Evolutionary conservation across 169 alveolate species (phyloP).

Genomic region (Cryptosporidium viatorum): DNA sequence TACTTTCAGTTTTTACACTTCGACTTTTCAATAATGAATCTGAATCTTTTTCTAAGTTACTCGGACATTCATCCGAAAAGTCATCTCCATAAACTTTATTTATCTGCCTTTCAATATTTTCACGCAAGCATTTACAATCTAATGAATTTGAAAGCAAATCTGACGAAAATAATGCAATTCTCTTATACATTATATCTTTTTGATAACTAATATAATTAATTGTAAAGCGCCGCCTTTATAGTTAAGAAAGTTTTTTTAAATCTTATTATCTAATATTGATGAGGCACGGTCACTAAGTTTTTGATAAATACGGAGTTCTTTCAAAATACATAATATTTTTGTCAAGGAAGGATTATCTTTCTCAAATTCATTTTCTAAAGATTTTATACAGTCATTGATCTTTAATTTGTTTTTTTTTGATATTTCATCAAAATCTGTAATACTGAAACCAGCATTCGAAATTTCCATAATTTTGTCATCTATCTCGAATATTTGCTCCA

Average conservation of each 20-base stretch:
- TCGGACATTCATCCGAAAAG: conserved; percentile 2
- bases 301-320: conserved; percentile 45
- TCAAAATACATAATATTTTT: not conserved
- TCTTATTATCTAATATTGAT: not conserved
- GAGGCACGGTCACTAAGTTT: conserved; percentile 3
- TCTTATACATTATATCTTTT: conserved; percentile 36
- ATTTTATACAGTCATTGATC: conserved; percentile 6
- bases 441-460: not conserved
- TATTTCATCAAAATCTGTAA: conserved; percentile 10
- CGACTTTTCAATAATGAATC: not conserved
- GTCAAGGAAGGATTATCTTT: not conserved
- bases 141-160: conserved; percentile 10
- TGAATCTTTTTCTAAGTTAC: not conserved
- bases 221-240: not conserved
- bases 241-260: not conserved
- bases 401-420: not conserved
- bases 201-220: not conserved
- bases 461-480: conserved; percentile 8
- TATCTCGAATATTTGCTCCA: conserved; percentile 24
- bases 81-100: conserved; percentile 32
- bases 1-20: not conserved
- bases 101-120: conserved; percentile 29
- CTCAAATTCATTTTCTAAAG: conserved; percentile 18
- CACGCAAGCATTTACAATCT: not conserved
- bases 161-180: conserved; percentile 56